A percentile compares a stretch with the other conserved stretches of the same genome.
Conservation (phyloP, 768 basidiomycete species). For the Zangia roseola region DNA sequence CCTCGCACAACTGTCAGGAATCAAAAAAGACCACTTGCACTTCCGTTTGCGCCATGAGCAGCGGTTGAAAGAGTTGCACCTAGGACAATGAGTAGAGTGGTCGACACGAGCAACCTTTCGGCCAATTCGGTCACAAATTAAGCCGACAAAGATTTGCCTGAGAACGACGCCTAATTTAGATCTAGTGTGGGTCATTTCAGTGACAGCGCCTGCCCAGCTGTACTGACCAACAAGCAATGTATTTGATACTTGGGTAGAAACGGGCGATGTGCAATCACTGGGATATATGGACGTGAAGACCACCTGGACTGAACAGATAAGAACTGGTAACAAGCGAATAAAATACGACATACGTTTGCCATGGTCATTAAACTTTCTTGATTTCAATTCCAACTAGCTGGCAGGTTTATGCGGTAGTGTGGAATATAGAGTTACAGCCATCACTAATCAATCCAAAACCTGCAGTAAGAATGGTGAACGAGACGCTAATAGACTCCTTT, state of each 20-base stretch:
- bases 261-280: conserved; percentile 52
- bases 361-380: conserved; percentile 73
- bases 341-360: conserved; percentile 46
- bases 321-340: background rate
- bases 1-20: conserved; percentile 71
- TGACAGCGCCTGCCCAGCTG: background rate
- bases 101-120: conserved; percentile 70
- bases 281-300: conserved; percentile 66
- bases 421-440: conserved; percentile 42
- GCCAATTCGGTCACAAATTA: conserved; percentile 73
- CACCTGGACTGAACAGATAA: conserved; percentile 41
- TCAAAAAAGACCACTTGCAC: conserved; percentile 64
- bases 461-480: conserved; percentile 61
- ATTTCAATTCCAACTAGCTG: conserved; percentile 36
- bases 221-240: conserved; percentile 62
- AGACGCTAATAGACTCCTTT: conserved; percentile 51
- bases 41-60: conserved; percentile 60
- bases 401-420: background rate
- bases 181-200: background rate
- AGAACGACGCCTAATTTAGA: conserved; percentile 50
- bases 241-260: conserved; percentile 71
- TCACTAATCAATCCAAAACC: conserved; percentile 66
- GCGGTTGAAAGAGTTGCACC: conserved; percentile 69
- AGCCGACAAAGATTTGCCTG: conserved; percentile 60
- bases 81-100: conserved; percentile 66